Evolutionary conservation across 768 basidiomycete species (phyloP), one percentile per base, ranked within the genome.

Genomic region (Vishniacozyma victoriae): DNA sequence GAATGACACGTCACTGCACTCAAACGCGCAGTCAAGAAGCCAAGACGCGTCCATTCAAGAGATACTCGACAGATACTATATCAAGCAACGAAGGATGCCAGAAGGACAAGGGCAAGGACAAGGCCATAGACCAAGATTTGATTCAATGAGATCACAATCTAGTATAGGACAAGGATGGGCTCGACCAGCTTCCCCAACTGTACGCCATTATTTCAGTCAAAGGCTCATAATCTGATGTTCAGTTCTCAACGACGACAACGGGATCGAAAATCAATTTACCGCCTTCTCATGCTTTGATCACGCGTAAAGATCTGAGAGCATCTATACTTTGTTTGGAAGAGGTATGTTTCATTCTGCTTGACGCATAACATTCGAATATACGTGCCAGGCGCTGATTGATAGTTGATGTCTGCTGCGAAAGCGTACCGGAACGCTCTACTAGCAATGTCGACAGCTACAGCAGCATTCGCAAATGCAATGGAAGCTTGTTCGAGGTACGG

Each of bases 381-480:
- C 25, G 14, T 5, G 12, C 40, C n/a, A n/a, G n/a, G 33, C 11
- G 15, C 35, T 26, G 19, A 46, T 44, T 15, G 14, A 15, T 29
- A 92, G 86, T 77, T 95, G 44, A 79, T 91, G 76, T 79, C 72
- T 54, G 78, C 81, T 49, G 85, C 85, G 48, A 81, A 86, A 29
- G 78, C 77, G 38, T 96, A 93, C 76, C 84, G 89, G 46, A 75
- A 80, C 16, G 87, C 87, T 16, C 77, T 96, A 46, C 72, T 88
- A 50, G 78, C 80, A 23, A 82, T 93, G 80, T 85, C 86, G 29
- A 82, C 81, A 46, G 87, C 82, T 16, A 87, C 87, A 6, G 86
- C 88, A 35, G 77, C 78, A 2, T 88, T 95, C 61, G 91, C 91
- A 27, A 82, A 85, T 69, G 83, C 90, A 20, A 79, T 93, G 79